Evolutionary conservation across 768 basidiomycete genomes (phyloP).

Genomic region (Rhodocollybia butyracea): DNA sequence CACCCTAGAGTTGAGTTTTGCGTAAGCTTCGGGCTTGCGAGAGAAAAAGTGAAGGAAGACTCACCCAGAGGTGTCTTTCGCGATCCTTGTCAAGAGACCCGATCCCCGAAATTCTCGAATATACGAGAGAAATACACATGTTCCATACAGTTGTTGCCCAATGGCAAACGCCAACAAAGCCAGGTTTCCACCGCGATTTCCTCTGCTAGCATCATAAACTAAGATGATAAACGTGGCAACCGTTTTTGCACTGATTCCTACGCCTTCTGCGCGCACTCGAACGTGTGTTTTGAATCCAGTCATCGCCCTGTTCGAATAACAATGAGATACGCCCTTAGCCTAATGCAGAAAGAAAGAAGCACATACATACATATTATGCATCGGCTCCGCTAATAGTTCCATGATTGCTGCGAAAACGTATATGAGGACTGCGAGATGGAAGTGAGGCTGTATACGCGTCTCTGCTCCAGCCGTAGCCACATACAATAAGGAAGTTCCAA

Average conservation of each 20-base stretch:
- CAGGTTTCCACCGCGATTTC: slow-evolving; percentile 31
- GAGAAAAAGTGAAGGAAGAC: not conserved
- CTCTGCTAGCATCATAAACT: slow-evolving; percentile 39
- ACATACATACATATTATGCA: slow-evolving; percentile 62
- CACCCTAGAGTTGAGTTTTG: slow-evolving; percentile 10
- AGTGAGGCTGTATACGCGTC: slow-evolving; percentile 61
- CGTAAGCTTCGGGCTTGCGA: not conserved
- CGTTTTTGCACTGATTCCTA: slow-evolving; percentile 74
- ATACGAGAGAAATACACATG: slow-evolving; percentile 56
- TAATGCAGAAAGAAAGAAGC: not conserved
- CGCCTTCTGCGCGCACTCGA: slow-evolving; percentile 84
- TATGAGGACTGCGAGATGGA: slow-evolving; percentile 55
- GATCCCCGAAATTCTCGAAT: slow-evolving; percentile 34
- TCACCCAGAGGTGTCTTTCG: slow-evolving; percentile 22
- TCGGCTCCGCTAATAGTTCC: slow-evolving; percentile 82
- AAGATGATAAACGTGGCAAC: slow-evolving; percentile 68
- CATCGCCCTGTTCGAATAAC: slow-evolving; percentile 51
- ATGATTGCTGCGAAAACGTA: slow-evolving; percentile 74
- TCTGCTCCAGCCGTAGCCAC: slow-evolving; percentile 44
- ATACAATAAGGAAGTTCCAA: slow-evolving; percentile 53
- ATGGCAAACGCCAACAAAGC: slow-evolving; percentile 81
- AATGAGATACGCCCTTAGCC: slow-evolving; percentile 17
- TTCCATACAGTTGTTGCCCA: slow-evolving; percentile 79
- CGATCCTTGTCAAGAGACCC: slow-evolving; percentile 24
- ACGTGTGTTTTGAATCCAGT: slow-evolving; percentile 61